A percentile compares a stretch with the other conserved stretches of the same genome.
Evolutionary conservation across 306 rosid genomes (phyloP).

Genomic region (Purshia tridentata): DNA sequence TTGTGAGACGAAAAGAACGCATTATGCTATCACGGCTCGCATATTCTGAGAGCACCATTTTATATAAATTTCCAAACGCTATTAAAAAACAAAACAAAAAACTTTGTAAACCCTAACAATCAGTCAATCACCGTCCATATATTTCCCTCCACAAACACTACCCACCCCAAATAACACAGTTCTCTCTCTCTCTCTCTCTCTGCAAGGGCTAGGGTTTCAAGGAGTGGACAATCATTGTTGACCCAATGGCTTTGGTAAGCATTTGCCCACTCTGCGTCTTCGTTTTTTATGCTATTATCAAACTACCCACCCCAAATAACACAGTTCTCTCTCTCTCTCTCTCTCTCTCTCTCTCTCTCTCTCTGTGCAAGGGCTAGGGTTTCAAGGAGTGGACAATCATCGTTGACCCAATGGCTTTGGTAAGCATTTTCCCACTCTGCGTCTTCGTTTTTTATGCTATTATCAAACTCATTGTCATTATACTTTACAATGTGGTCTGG

Average conservation of each 20-base stretch:
- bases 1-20: too few species aligned
- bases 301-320: too few species aligned
- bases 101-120: not conserved
- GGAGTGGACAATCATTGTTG: not conserved
- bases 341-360: not conserved
- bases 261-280: not conserved
- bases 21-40: not conserved
- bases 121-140: not conserved
- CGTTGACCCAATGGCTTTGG: slow-evolving; percentile 36
- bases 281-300: not conserved
- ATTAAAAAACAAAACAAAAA: too few species aligned
- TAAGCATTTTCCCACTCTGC: slow-evolving; percentile 7
- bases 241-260: slow-evolving; percentile 42
- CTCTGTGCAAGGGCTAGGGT: not conserved
- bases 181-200: not conserved
- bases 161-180: not conserved
- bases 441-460: not conserved
- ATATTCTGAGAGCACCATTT: not conserved
- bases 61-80: not conserved
- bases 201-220: not conserved
- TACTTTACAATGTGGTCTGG: too few species aligned
- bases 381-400: not conserved
- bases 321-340: not conserved
- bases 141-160: slow-evolving; percentile 30
- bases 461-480: not conserved